Base-by-base conservation (phyloP, 1,284 basidiomycete species). In the Sporisorium graminicola region DNA sequence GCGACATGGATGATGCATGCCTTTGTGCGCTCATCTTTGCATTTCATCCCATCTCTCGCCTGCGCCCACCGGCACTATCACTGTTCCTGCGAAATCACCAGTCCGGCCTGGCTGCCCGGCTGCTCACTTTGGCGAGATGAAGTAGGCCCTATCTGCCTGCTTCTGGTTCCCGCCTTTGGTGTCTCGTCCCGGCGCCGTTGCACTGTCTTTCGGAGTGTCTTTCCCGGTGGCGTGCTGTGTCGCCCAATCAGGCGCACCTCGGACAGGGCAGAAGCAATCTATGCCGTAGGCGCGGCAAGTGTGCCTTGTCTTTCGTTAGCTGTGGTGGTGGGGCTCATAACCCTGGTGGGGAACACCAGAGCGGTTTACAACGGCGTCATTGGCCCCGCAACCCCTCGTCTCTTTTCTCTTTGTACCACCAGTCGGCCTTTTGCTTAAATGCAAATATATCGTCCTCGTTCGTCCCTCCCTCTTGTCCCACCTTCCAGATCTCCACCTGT, bases 401-500 rank as follows among this genome's bases (percentile, higher is more conserved):
- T 24, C 26, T 51, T n/a, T 42, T 27, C 53, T 50, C 29, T 31
- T 43, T 47, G 16, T 10, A 35, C 10, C n/a, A 29, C 20, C 43
- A 20, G 29, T 46, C 55, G 24, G 29, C 33, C 33, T 13, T 16
- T 27, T 27, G 50, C 29, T 65, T 59, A 65, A 63, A 64, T 35
- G 52, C 46, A 29, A 33, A 33, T 5, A 6, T 22, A 12, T 18
- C n/a, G 7, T 35, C 16, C 31, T 13, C 24, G 14, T 33, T 18
- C 42, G 56, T 40, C 55, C 53, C 57, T 40, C 43, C 58, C 18
- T 55, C 47, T 56, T 37, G 69, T 62, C 64, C 69, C 69, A 66
- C 55, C 51, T 31, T 55, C 56, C 40, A 12, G 2, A 18, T 33
- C 49, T 43, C 26, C 42, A 24, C 14, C 40, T 20, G n/a, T 14